Base-by-base conservation (phyloP, 495 filamentous ascomycete species). In the Paragyromitra xinjiangensis region DNA sequence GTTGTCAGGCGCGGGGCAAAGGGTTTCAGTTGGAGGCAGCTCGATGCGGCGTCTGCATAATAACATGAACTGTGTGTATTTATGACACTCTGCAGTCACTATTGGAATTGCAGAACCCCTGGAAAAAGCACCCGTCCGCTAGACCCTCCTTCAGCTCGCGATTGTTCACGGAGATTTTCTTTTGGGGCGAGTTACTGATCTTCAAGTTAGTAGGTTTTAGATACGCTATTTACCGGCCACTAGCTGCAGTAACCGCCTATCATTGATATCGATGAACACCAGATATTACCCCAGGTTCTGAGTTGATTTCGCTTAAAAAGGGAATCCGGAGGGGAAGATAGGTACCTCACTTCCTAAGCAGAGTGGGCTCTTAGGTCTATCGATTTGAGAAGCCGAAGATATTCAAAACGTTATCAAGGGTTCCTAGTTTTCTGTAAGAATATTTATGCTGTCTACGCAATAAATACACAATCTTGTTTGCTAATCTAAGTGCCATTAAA, bases 11-110 rank as follows among this genome's bases (percentile, higher is more conserved):
- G 48, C 37, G 40, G 56, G 34, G 70, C 71, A 66, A 67, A 66
- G 39, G 51, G 63, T 73, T 67, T 61, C 71, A 73, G 39, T 34
- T 59, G 51, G 42, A 67, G 62, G 71, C 40, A 73, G 61, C 63
- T 66, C 63, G 71, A 73, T 67, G 70, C 62, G 70, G 51, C 22
- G 16, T 24, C 37, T 64, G 61, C 39, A 73, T 42, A 56, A 55
- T 37, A 44, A 71, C 24, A 44, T 69, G 42, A 69, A 9, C 19
- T 9, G 16, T 51, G 48, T 61, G 56, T 29, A 61, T 61, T 61
- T 62, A 71, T 63, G 69, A 65, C 37, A 73, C 50, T 65, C 50
- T 73, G 50, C 62, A 48, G 62, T 63, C 50, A 26, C 29, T 48
- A 65, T 73, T 73, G 16, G 34, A 73, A 53, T 34, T 24, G 16